Evolutionary conservation across 148 eudicot genomes (phyloP), one percentile per base, ranked within the genome.

Genomic region (Nepenthes gracilis): DNA sequence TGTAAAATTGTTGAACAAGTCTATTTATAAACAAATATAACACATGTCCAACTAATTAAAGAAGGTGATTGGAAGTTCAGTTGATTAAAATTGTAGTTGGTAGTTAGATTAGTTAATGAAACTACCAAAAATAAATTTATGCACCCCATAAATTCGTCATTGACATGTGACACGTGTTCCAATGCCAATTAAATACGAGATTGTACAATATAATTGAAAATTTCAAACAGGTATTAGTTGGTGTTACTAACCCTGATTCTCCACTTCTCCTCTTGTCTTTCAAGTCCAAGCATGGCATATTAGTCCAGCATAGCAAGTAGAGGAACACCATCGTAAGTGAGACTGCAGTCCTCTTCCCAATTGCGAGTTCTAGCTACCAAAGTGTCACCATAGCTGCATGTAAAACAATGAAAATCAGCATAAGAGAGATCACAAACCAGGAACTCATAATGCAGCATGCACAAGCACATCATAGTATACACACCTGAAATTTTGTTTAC

Each of bases 231-330:
- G n/a, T n/a, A n/a, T n/a, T n/a, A 15, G 55, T 33, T 4, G 33
- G 69, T 59, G 53, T 51, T 32, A 55, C 85, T 81, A 76, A 85
- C 99, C 95, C 80, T 89, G 70, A 83, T 51, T 78, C 97, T 81
- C 66, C 79, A 80, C 69, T 89, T 94, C 82, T 94, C 99, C 69
- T 94, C 99, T 74, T 94, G 97, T 76, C 95, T 84, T 61, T 89
- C 99, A 4, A 81, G 91, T 76, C 99, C 84, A 70, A 94, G 96
- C 89, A 81, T 85, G 60, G 78, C 85, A 68, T 94, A 94, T 72
- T 94, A 95, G 55, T 94, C 99, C 64, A 94, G 77, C 97, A 89
- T 94, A 5, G 99, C 96, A 57, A 94, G 97, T 47, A 94, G 81
- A 50, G 99, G 97, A 72, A 94, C 99, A 49, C 99, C 99, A 66